These are phyloP conservation scores for Macrophomina phaseolina DNA, from an alignment of 2,329 filamentous ascomycete genomes.

Conservation along the genomic window DNA sequence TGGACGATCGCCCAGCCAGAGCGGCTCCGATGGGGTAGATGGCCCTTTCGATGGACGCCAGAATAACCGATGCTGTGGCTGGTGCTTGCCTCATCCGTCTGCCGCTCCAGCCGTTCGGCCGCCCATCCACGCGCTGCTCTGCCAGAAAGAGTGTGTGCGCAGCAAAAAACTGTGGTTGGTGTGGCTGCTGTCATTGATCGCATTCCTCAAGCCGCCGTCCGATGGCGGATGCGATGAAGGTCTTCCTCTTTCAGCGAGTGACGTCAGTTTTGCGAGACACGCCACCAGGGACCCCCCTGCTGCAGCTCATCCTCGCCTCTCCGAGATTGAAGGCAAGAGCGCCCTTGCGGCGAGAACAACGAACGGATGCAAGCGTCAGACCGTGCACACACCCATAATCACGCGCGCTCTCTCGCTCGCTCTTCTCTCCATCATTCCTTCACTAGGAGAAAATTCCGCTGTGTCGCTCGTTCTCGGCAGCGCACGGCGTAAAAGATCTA, in stretches of 20 bases:
- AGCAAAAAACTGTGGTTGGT: neutral
- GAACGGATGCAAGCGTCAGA: neutral
- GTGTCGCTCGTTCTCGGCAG: neutral
- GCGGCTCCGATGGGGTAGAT: neutral
- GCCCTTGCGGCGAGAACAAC: conserved; percentile 1
- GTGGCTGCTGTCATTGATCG: conserved; percentile 6
- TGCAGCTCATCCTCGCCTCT: neutral
- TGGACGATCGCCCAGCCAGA: neutral
- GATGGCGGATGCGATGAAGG: neutral
- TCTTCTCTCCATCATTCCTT: conserved; percentile 1
- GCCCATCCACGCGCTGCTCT: no score
- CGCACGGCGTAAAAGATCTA: neutral
- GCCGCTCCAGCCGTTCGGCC: no score
- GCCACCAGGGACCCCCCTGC: conserved; percentile 10
- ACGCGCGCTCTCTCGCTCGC: neutral
- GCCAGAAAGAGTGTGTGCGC: neutral
- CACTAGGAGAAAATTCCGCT: neutral
- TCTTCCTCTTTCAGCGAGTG: neutral
- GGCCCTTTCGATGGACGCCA: neutral
- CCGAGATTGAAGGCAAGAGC: neutral
- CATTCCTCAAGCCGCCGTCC: neutral
- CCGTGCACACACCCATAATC: neutral
- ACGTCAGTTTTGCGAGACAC: conserved; percentile 7
- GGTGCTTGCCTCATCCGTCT: no score
- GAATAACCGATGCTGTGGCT: neutral